These are phyloP conservation scores for Penicillium angulare DNA, from an alignment of 495 filamentous ascomycete species.

Conservation along the genomic window DNA sequence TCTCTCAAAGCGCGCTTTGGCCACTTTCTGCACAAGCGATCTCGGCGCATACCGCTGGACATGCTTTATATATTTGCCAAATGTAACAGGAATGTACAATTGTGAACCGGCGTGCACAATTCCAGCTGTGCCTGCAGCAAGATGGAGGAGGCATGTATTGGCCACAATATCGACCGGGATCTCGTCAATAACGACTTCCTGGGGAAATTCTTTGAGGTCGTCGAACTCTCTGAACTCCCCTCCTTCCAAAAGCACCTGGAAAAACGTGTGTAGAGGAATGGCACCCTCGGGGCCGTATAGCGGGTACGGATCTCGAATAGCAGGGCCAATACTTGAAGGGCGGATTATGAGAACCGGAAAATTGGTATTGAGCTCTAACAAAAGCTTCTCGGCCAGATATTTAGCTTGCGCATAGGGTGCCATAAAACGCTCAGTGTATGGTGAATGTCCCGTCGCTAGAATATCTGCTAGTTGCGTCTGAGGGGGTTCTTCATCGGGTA, in stretches of 20 bases:
- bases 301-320: slow-evolving; percentile 19
- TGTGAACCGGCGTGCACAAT: slow-evolving; percentile 1
- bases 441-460: slow-evolving; percentile 1
- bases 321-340: slow-evolving; percentile 17
- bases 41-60: background rate
- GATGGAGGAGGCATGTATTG: slow-evolving; percentile 5
- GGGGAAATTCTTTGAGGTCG: background rate
- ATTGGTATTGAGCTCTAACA: background rate
- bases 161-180: slow-evolving; percentile 8
- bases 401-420: slow-evolving; percentile 22
- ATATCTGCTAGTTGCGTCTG: slow-evolving; percentile 5
- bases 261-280: slow-evolving; percentile 1
- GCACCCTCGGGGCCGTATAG: slow-evolving; percentile 13
- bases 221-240: background rate
- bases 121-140: background rate
- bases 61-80: background rate
- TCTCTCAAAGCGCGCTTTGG: background rate
- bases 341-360: slow-evolving; percentile 16
- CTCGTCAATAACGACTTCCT: slow-evolving; percentile 5
- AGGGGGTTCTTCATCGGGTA: background rate
- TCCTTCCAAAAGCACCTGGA: background rate
- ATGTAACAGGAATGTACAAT: background rate
- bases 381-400: slow-evolving; percentile 19
- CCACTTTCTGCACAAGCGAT: background rate
- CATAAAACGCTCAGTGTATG: slow-evolving; percentile 6